Conservation (phyloP, 2,329 filamentous ascomycete species). For the Knoxdaviesia proteae region DNA sequence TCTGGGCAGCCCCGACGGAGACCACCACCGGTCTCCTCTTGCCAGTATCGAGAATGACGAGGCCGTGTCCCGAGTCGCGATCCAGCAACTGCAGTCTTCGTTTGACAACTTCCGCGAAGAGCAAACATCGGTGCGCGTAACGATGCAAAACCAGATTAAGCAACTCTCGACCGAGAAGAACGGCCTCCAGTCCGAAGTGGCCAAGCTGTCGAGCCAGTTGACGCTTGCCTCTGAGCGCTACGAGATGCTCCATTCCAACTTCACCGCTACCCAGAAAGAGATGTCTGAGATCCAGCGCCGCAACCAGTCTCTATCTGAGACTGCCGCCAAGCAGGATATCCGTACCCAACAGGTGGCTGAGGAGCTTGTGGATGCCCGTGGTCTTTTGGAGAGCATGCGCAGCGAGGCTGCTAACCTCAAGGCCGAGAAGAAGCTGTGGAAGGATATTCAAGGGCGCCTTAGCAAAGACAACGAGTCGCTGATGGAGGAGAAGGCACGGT, state of each 20-base stretch:
- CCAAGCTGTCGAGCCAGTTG: conserved; percentile 61
- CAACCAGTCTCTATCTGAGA: conserved; percentile 55
- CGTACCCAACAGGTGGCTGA: conserved; percentile 81
- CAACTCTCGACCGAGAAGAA: conserved; percentile 65
- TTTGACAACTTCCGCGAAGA: conserved; percentile 83
- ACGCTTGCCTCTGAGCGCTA: conserved; percentile 66
- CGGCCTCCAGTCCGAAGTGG: conserved; percentile 61
- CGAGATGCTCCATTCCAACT: conserved; percentile 79
- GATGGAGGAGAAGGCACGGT: conserved; percentile 61
- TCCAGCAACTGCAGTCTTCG: conserved; percentile 74
- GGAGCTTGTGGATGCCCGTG: conserved; percentile 72
- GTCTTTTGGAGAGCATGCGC: conserved; percentile 65
- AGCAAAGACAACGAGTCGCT: conserved; percentile 74
- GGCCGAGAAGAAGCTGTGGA: conserved; percentile 87
- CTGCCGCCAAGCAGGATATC: conserved; percentile 73
- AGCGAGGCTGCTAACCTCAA: conserved; percentile 85
- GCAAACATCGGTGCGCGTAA: conserved; percentile 57
- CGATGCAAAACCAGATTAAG: conserved; percentile 70
- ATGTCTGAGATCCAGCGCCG: conserved; percentile 75
- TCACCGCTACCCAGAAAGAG: conserved; percentile 61
- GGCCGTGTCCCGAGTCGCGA: conserved; percentile 36
- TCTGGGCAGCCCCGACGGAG: conserved; percentile 51
- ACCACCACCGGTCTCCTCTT: conserved; percentile 29
- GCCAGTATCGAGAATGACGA: conserved; percentile 38
- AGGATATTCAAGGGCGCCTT: conserved; percentile 74